Conservation (phyloP, 768 basidiomycete genomes). For the Tulasnella sp. region DNA sequence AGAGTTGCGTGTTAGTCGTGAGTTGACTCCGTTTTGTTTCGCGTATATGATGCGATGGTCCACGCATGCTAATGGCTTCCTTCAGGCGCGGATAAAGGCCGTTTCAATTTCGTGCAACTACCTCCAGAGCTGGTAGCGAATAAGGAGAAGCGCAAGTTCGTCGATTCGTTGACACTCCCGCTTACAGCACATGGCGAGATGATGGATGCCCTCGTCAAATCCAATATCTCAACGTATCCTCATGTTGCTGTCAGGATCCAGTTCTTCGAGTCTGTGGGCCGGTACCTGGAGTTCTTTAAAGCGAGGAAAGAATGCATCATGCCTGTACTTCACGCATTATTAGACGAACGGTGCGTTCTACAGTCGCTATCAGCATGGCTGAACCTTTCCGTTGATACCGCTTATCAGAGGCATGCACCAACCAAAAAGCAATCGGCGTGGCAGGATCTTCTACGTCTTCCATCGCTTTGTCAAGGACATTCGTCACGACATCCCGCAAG, state of each 20-base stretch:
- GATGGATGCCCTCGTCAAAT: slow-evolving; percentile 70
- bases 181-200: slow-evolving; percentile 87
- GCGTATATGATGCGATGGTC: not conserved
- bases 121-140: slow-evolving; percentile 44
- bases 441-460: slow-evolving; percentile 85
- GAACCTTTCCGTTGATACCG: slow-evolving; percentile 5
- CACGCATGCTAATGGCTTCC: slow-evolving; percentile 29
- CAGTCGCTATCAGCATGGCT: not conserved
- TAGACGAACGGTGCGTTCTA: slow-evolving; percentile 57
- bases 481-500: slow-evolving; percentile 60
- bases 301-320: slow-evolving; percentile 80
- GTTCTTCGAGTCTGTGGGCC: slow-evolving; percentile 84
- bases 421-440: slow-evolving; percentile 50
- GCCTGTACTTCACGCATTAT: slow-evolving; percentile 78
- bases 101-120: slow-evolving; percentile 75
- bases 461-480: slow-evolving; percentile 81
- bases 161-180: slow-evolving; percentile 69
- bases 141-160: slow-evolving; percentile 53
- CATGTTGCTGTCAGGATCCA: slow-evolving; percentile 77
- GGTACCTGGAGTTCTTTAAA: slow-evolving; percentile 96
- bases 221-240: slow-evolving; percentile 70
- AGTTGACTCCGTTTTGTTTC: slow-evolving; percentile 21
- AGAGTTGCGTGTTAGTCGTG: slow-evolving; percentile 68
- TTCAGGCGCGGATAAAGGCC: slow-evolving; percentile 46
- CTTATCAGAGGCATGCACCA: slow-evolving; percentile 72